Evolutionary conservation across 495 filamentous ascomycete genomes (phyloP).

Genomic region (Symbiotaphrina buchneri): DNA sequence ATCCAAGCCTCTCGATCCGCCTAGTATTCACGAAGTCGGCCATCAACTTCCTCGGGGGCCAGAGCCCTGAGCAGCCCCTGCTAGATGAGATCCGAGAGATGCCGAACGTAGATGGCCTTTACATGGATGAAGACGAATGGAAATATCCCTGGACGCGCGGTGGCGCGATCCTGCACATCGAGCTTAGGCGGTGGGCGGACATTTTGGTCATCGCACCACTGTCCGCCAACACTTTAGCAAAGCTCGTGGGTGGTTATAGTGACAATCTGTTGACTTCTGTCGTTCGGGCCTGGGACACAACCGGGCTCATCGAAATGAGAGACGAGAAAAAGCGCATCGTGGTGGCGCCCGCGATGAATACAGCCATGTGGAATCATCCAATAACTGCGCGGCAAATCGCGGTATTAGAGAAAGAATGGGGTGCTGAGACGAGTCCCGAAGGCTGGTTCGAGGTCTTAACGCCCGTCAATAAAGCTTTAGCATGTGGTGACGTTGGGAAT

Average conservation of each 20-base stretch:
- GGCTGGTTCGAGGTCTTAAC: slow-evolving; percentile 59
- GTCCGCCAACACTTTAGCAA: slow-evolving; percentile 61
- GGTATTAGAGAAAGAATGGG: slow-evolving; percentile 56
- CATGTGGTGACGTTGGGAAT: slow-evolving; percentile 59
- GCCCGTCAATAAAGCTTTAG: slow-evolving; percentile 48
- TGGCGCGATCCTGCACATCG: slow-evolving; percentile 60
- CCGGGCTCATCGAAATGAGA: slow-evolving; percentile 27
- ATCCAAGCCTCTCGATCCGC: slow-evolving; percentile 47
- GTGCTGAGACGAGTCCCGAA: slow-evolving; percentile 15
- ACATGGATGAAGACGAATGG: slow-evolving; percentile 69
- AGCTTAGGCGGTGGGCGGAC: slow-evolving; percentile 60
- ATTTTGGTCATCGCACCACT: slow-evolving; percentile 60
- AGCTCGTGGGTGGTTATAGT: slow-evolving; percentile 41
- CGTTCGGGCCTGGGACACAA: slow-evolving; percentile 76
- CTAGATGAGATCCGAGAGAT: slow-evolving; percentile 23
- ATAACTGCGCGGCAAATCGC: slow-evolving; percentile 47
- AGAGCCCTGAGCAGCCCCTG: slow-evolving; percentile 44
- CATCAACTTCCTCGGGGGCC: slow-evolving; percentile 42
- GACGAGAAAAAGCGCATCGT: slow-evolving; percentile 27
- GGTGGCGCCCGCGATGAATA: slow-evolving; percentile 68
- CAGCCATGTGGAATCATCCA: slow-evolving; percentile 77
- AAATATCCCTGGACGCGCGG: slow-evolving; percentile 44
- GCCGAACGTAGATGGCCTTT: slow-evolving; percentile 46
- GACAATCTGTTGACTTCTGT: slow-evolving; percentile 49
- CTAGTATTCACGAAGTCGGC: slow-evolving; percentile 56